These are phyloP conservation scores for Fusarium marasasianum DNA, from an alignment of 2,329 filamentous ascomycete species.

Conservation along the genomic window DNA sequence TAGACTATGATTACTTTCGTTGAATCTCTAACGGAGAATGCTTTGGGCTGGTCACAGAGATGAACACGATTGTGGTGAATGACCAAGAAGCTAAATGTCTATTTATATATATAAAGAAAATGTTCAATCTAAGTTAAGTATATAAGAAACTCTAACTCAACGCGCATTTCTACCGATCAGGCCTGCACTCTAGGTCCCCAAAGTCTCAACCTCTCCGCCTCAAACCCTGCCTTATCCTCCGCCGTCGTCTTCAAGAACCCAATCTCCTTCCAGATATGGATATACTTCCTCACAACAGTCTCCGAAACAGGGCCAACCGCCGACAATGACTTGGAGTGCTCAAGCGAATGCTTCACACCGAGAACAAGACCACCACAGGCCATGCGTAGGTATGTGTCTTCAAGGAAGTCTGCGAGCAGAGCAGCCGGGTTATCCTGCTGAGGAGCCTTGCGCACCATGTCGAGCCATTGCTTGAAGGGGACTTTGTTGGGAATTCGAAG, in stretches of 20 bases:
- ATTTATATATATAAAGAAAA: not conserved
- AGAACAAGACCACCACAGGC: conserved; percentile 23
- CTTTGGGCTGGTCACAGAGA: no score
- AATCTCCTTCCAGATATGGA: conserved; percentile 39
- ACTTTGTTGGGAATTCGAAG: conserved; percentile 11
- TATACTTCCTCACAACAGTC: conserved; percentile 30
- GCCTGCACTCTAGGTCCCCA: conserved; percentile 9
- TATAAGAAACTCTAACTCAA: not conserved
- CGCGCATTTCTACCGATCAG: rapidly evolving
- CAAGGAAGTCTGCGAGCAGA: conserved; percentile 4
- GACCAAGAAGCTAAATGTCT: not conserved
- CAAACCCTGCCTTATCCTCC: conserved; percentile 22
- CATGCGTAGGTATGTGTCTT: conserved; percentile 23
- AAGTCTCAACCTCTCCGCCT: conserved; percentile 16
- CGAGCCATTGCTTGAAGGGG: conserved; percentile 18
- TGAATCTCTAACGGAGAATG: rapidly evolving
- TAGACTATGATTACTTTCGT: rapidly evolving
- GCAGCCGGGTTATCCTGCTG: conserved; percentile 26
- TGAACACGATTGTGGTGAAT: not conserved
- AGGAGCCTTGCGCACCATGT: conserved; percentile 16
- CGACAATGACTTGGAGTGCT: conserved; percentile 21
- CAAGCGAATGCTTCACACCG: conserved; percentile 11
- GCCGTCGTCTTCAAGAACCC: conserved; percentile 32
- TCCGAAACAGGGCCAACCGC: conserved; percentile 24
- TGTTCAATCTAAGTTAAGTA: not conserved